Evolutionary conservation across 495 filamentous ascomycete genomes (phyloP), one percentile per base, ranked within the genome.

Genomic region (Durotheca rogersii): DNA sequence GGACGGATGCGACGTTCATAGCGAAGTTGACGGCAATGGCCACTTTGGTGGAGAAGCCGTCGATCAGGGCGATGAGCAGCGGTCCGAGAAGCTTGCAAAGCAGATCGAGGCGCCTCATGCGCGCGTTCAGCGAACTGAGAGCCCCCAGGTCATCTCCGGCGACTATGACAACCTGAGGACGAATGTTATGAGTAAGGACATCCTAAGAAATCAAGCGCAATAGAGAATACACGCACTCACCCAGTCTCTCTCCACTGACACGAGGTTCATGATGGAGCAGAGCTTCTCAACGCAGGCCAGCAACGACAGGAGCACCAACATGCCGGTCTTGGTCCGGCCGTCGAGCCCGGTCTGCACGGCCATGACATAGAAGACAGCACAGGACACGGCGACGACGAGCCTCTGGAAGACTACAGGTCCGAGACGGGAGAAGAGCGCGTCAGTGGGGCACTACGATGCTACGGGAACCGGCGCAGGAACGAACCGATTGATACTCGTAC

Each of bases 31-130:
- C 41, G 2, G 40, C 34, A 14, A 79, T 67, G 7, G 75, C 74
- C 5, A 66, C 37, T 11, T 30, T 34, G 2, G 63, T 57, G 0
- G 75, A 78, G 1, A 35, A 20, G 3, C 31, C 47, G 23, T 67
- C 69, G 10, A 79, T 45, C 6, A 75, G 35, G 3, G 82, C 77
- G 16, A 86, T 78, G 15, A 75, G 63, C 0, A 86, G 61, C 0
- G 86, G 86, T 0, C 78, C 84, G 6, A 83, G 33, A 5, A 89
- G 75, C 60, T 89, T 89, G 71, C 86, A 89, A 31, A 82, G 65
- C 9, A 89, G 71, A 57, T 89, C 86, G 41, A 89, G 87, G 1
- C 84, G 75, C 21, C 86, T 72, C 81, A 89, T 88, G 1, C 70
- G 71, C 0, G 84, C 73, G 58, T 87, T 88, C 11, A 86, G 37